Base-by-base conservation (phyloP, 768 basidiomycete genomes). In the Termitomyces sp. region DNA sequence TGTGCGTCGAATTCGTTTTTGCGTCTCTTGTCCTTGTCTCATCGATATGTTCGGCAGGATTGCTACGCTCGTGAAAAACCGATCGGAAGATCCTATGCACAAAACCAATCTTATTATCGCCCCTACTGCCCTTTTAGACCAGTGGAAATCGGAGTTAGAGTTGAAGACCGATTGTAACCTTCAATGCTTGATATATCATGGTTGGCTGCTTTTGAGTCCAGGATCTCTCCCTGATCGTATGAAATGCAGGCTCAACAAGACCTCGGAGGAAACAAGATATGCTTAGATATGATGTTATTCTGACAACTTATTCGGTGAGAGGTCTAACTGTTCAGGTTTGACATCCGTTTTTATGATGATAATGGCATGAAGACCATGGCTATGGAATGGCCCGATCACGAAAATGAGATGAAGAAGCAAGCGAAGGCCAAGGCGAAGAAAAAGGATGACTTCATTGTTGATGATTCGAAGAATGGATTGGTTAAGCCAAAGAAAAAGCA, bases 31-130 rank as follows among this genome's bases (percentile, higher is more conserved):
- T 34, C 26, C 48, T n/a, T 21, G 14, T 22, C 26, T 10, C 9
- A 43, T 56, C 40, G 19, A 40, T 51, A 19, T 41, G 54, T 49
- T 40, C 24, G 8, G 17, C 56, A 82, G 78, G 72, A 89, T 90
- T 49, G 82, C 87, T 0, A 63, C 74, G 1, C 80, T 89, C 61
- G 68, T 79, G 26, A 72, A 72, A 51, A 86, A 89, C 63, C 71
- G 64, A 7, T 77, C 84, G 0, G 54, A 62, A 1, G 76, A 87
- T 58, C 74, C 75, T 0, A 65, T 64, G 21, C 73, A 78, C 67
- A 87, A 85, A 67, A 81, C 82, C 0, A 90, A 80, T 22, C 74
- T 92, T 0, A 81, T 92, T 54, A 65, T 90, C 24, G 83, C 85
- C 2, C 85, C 84, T 7, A 66, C 83, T 15, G 83, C 86, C 1